Evolutionary conservation across 345 rosid species (phyloP), one percentile per base, ranked within the genome.

Genomic region (Pistacia integerrima): DNA sequence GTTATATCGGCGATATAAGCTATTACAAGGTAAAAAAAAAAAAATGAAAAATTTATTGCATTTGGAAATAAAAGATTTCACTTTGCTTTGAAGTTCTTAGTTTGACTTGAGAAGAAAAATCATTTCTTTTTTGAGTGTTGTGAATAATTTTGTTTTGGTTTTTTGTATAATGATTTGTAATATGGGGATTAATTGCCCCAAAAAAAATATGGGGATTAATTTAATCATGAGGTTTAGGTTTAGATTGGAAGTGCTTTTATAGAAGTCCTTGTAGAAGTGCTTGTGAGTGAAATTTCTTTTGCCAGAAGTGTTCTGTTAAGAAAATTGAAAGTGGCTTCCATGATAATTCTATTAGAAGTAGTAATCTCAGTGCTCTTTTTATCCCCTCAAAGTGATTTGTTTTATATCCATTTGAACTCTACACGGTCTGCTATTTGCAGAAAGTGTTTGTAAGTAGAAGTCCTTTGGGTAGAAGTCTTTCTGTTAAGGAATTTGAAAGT

Each of bases 11-110:
- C 51, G 96, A 92, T 59, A 44, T 88, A 77, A 89, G 75, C 83
- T 91, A 88, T 79, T 75, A 84, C 57, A 87, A 88, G 98, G 97
- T 92, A n/a, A n/a, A n/a, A n/a, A 82, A 12, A n/a, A 30, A 30
- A 62, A 65, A 25, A 54, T 16, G 3, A 17, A 60, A 48, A 46
- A 20, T 72, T 71, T 44, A 60, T 11, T 25, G 58, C 44, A 8
- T 28, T 8, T 30, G 41, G 0, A 18, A 8, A 16, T 10, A 1
- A 60, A 67, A 46, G 44, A 3, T 72, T 59, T 60, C 57, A 46
- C 35, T 46, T 22, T 59, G 12, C 59, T 3, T 25, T 44, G 65
- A 57, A 5, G 46, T 41, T 35, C 20, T 41, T 20, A 41, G 33
- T 22, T 41, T 38, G 55, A 70, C 35, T 38, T 10, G 63, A 56